Evolutionary conservation across 106 monocot species (phyloP), one percentile per base, ranked within the genome.

Genomic region (Vanilla planifolia): DNA sequence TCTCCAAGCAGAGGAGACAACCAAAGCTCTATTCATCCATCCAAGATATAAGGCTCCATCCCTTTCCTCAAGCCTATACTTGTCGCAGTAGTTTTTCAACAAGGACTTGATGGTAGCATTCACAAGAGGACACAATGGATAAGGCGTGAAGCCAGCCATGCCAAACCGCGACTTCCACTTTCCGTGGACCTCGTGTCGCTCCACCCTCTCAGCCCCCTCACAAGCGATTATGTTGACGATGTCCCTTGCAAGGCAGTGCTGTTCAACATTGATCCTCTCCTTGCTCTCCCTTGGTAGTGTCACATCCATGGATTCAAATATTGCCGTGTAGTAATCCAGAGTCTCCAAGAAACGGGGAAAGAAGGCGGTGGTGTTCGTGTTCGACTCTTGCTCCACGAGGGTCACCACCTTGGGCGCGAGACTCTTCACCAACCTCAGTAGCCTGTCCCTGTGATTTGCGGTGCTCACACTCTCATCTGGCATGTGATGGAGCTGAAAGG

Each of bases 181-280:
- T 28, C 94, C 89, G 7, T 71, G 77, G 16, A 83, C 71, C 67
- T 95, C 94, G 20, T 90, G 86, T 47, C 94, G 60, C 59, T 95
- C 94, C 7, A 89, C 72, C 50, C 94, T 76, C 40, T 95, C 94
- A 0, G 72, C 72, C 17, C 86, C 94, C 47, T 95, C 94, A 30
- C 94, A 95, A 20, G 94, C 94, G 23, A 95, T 73, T 36, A 89
- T 80, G 52, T 95, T 95, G 20, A 95, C 94, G 25, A 95, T 95
- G 44, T 95, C 94, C 48, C 89, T 80, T 2, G 94, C 94, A 42
- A 95, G 65, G 71, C 94, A 89, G 64, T 94, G 93, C 75, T 94
- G 93, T 64, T 94, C 93, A 14, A 82, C 80, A 33, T 45, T 82
- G 21, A 95, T 90, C 11, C 94, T 51, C 25, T 89, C 78, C 75